Base-by-base conservation (phyloP, 1,284 basidiomycete genomes). In the Dichomitus squalens region DNA sequence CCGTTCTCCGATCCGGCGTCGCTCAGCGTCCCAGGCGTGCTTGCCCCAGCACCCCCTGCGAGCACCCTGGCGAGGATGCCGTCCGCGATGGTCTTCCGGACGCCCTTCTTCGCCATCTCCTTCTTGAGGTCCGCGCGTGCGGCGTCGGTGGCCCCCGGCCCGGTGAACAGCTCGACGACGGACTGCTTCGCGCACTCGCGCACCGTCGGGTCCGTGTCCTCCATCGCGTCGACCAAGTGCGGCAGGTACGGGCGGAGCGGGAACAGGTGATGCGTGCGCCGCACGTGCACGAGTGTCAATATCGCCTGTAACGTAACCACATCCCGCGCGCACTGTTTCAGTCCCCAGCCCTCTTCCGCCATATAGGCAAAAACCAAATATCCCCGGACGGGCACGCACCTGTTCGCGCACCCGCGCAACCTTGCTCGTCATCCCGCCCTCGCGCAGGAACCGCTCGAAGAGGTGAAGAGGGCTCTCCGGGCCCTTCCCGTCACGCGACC, bases 81-180 rank as follows among this genome's bases (percentile, higher is more conserved):
- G 61, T 93, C 90, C 14, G 87, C 84, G 38, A 96, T 95, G 6
- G 87, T 85, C 73, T 96, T 97, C 44, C 95, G 83, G 34, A 96
- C 91, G 48, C 83, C 84, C 71, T 91, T 90, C 71, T 90, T 92
- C 2, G 84, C 74, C 79, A 99, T 82, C 70, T 95, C 92, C 70
- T 93, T 95, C 78, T 98, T 98, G 52, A 99, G 79, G 70, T 98
- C 96, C 0, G 93, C 85, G 48, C 93, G 88, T 3, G 96, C 96
- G 7, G 87, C 88, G 65, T 96, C 87, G 0, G 90, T 87, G 7
- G 93, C 90, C 1, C 83, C 83, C 0, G 92, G 83, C 11, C 89
- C 89, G 0, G 92, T 87, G 68, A 98, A 95, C 43, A 99, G 81
- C 59, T 90, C 85, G 14, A 97, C 83, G 47, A 95, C 82, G 0